phyloP scores from a whole-genome alignment of 345 rosid species.

The Moricandia moricandioides region DNA sequence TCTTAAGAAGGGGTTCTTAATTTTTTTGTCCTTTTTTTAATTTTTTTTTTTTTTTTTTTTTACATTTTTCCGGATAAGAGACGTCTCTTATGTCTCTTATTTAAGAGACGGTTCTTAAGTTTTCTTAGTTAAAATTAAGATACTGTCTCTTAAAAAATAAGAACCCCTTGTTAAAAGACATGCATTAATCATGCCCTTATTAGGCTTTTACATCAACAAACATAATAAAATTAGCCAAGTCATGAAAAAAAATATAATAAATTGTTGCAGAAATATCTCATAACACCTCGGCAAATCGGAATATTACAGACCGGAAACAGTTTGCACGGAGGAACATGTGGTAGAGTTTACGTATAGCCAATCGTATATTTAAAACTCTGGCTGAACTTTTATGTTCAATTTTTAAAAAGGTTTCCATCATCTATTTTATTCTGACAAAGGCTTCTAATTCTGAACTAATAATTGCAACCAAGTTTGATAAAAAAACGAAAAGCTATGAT shows the following conservation, averaged over 20 bases:
- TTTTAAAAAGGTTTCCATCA: neutral
- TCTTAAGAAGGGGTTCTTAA: too few species aligned
- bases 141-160: too few species aligned
- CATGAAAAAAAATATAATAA: neutral
- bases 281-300: slow-evolving; percentile 21
- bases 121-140: too few species aligned
- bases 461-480: neutral
- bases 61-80: too few species aligned
- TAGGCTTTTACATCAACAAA: neutral
- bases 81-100: too few species aligned
- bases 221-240: neutral
- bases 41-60: too few species aligned
- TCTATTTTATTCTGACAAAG: neutral
- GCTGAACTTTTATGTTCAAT: neutral
- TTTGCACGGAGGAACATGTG: slow-evolving; percentile 23
- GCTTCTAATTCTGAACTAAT: neutral
- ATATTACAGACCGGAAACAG: slow-evolving; percentile 17
- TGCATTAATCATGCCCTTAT: too few species aligned
- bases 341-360: too few species aligned
- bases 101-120: too few species aligned
- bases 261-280: slow-evolving; percentile 10
- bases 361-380: neutral
- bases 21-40: too few species aligned
- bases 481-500: neutral
- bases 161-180: too few species aligned